Conservation (phyloP, 2,329 filamentous ascomycete genomes). For the Sporothrix schenckii region DNA sequence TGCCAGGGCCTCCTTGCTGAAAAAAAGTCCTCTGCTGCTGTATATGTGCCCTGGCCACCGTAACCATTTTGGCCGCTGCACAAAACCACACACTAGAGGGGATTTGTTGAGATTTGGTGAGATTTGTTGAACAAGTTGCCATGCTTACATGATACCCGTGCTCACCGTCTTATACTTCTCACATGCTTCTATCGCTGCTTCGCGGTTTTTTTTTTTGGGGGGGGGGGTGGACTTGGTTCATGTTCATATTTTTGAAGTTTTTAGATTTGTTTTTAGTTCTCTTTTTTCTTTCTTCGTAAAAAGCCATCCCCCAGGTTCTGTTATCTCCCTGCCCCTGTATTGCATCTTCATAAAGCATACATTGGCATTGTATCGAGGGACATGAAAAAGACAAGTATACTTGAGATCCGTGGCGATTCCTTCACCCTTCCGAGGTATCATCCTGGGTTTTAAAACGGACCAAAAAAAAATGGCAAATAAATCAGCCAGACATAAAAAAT, state of each 20-base stretch:
- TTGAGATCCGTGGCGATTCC: neutral
- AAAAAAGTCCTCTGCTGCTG: neutral
- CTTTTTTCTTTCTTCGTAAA: neutral
- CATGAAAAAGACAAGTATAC: neutral
- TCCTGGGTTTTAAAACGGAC: neutral
- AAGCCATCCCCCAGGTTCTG: no score
- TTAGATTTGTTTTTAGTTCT: neutral
- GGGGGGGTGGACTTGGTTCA: neutral
- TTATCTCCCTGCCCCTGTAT: neutral
- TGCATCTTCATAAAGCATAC: neutral
- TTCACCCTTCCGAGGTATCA: constrained; percentile 19
- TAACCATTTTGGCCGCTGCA: neutral
- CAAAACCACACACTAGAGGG: neutral
- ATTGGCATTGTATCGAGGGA: neutral
- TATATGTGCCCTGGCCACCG: neutral
- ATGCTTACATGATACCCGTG: neutral
- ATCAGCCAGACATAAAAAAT: neutral
- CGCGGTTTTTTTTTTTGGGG: no score
- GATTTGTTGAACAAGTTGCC: neutral
- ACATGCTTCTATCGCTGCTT: neutral
- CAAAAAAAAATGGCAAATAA: neutral
- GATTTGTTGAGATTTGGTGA: neutral
- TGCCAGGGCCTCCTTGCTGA: neutral
- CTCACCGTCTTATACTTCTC: neutral
- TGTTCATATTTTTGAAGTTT: constrained; percentile 7